phyloP scores from a whole-genome alignment of 306 rosid genomes.

The Canavalia ensiformis region DNA sequence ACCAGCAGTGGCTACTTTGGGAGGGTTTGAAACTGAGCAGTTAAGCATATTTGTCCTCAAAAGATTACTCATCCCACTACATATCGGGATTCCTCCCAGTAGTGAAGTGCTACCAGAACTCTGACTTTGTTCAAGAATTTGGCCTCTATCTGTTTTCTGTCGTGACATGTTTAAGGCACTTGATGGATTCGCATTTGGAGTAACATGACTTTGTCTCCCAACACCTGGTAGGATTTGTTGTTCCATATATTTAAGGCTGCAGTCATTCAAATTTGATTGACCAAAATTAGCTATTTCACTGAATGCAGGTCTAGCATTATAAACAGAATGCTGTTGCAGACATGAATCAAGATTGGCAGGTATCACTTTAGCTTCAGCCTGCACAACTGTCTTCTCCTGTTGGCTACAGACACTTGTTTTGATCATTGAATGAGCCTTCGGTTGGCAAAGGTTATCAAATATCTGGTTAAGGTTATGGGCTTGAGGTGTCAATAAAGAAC shows the following conservation, averaged over 20 bases:
- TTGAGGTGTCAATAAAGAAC: slow-evolving; percentile 59
- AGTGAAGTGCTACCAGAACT: slow-evolving; percentile 50
- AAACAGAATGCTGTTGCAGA: slow-evolving; percentile 55
- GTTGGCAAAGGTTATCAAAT: slow-evolving; percentile 54
- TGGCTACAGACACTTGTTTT: slow-evolving; percentile 50
- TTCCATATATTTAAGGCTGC: slow-evolving; percentile 54
- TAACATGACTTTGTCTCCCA: slow-evolving; percentile 46
- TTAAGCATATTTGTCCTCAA: slow-evolving; percentile 54
- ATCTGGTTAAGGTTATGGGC: slow-evolving; percentile 48
- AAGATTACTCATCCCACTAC: slow-evolving; percentile 52
- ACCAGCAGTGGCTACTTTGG: slow-evolving; percentile 39
- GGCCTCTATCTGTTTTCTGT: slow-evolving; percentile 54
- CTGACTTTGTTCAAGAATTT: slow-evolving; percentile 50
- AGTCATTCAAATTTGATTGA: slow-evolving; percentile 56
- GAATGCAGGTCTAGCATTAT: slow-evolving; percentile 52
- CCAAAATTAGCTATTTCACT: slow-evolving; percentile 49
- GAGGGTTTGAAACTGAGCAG: slow-evolving; percentile 51
- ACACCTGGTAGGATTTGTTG: slow-evolving; percentile 58
- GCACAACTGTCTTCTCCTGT: slow-evolving; percentile 54
- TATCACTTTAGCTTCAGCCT: slow-evolving; percentile 69
- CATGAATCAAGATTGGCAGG: slow-evolving; percentile 58
- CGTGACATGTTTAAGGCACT: slow-evolving; percentile 57
- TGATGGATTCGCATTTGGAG: slow-evolving; percentile 47
- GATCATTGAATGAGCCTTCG: slow-evolving; percentile 49
- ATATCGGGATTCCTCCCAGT: slow-evolving; percentile 63